A percentile compares a stretch with the other conserved stretches of the same genome.
These are phyloP conservation scores for Oryza nivara DNA, from an alignment of 176 grass and related monocot species.

Conservation along the genomic window DNA sequence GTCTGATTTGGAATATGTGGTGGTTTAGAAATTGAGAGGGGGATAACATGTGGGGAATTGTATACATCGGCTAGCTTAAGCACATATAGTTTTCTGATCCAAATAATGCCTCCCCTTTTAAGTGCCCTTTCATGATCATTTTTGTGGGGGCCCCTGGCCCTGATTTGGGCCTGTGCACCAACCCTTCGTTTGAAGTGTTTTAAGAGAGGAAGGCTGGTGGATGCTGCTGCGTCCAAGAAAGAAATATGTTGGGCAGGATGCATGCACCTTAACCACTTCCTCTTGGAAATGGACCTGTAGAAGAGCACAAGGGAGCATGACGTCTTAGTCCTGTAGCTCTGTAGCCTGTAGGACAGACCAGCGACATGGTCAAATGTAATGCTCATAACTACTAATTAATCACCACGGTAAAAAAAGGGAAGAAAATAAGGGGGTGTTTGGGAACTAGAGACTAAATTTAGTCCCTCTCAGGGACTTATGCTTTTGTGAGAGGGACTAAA, in stretches of 20 bases:
- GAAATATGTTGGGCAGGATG: slow-evolving; percentile 41
- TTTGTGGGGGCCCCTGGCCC: slow-evolving; percentile 30
- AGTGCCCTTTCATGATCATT: slow-evolving; percentile 16
- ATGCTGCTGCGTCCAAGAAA: slow-evolving; percentile 40
- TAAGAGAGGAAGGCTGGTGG: slow-evolving; percentile 47
- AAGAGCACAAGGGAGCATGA: background rate
- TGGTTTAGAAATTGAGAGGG: slow-evolving; percentile 23
- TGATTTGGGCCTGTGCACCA: slow-evolving; percentile 45
- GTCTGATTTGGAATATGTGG: slow-evolving; percentile 19
- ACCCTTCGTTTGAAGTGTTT: slow-evolving; percentile 37
- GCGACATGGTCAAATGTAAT: background rate
- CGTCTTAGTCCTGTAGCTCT: background rate
- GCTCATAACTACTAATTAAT: background rate
- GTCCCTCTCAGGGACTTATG: no score
- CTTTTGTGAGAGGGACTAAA: no score
- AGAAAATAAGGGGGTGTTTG: background rate
- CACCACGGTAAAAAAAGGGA: background rate
- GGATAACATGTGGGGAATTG: slow-evolving; percentile 4
- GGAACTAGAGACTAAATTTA: no score
- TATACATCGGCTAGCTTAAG: background rate
- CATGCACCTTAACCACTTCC: slow-evolving; percentile 53
- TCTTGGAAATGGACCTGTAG: slow-evolving; percentile 14
- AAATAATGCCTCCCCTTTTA: slow-evolving; percentile 48
- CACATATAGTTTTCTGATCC: slow-evolving; percentile 32
- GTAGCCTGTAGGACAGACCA: background rate